phyloP scores from a whole-genome alignment of 352 stramenopile species.

The Globisporangium emineosum region DNA sequence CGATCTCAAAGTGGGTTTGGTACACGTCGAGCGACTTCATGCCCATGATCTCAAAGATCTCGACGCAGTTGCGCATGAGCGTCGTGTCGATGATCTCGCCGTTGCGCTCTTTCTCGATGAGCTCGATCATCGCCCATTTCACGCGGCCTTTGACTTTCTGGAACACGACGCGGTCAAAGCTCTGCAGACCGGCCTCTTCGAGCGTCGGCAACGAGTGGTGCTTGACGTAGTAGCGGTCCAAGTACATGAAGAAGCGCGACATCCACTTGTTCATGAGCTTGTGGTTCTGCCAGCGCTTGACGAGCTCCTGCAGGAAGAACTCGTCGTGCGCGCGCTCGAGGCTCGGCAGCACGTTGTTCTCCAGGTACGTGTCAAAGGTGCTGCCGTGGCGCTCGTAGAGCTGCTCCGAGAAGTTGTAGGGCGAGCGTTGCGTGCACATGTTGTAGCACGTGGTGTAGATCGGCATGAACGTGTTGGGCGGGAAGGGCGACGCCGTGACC shows the following conservation, averaged over 20 bases:
- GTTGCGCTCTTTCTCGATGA: constrained; percentile 98
- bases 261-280: constrained; percentile 99
- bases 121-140: constrained; percentile 90
- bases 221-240: constrained; percentile 98
- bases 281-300: constrained; percentile 97
- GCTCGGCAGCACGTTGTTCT: constrained; percentile 87
- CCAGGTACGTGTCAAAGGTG: constrained; percentile 85
- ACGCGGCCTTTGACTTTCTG: constrained; percentile 81
- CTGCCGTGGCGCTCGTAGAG: constrained; percentile 97
- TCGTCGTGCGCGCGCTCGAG: constrained; percentile 89
- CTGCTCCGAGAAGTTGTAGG: constrained; percentile 99
- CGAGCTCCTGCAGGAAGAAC: constrained; percentile 96
- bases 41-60: constrained; percentile 98
- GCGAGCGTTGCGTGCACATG: constrained; percentile 99
- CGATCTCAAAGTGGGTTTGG: constrained; percentile 92
- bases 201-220: constrained; percentile 97
- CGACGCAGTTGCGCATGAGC: constrained; percentile 95
- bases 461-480: constrained; percentile 83
- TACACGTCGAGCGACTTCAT: constrained; percentile 97
- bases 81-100: constrained; percentile 97
- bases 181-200: constrained; percentile 86
- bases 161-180: constrained; percentile 82
- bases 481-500: constrained; percentile 76
- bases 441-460: constrained; percentile 96
- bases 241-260: constrained; percentile 99